phyloP scores from a whole-genome alignment of 371 early-diverging fungal species.

The Rhizopus sp. region DNA sequence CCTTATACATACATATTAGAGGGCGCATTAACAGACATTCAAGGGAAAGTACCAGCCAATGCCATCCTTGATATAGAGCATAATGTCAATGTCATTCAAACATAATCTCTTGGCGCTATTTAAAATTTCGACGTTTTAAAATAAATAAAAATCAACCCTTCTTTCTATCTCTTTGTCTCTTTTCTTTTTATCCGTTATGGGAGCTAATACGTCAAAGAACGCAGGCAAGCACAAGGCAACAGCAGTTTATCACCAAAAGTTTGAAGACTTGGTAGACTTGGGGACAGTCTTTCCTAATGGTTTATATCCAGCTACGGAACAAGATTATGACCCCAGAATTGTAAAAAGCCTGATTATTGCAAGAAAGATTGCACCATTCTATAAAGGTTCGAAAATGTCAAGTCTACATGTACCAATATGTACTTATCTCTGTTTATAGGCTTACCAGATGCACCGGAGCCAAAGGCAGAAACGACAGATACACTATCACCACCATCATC shows the following conservation, averaged over 20 bases:
- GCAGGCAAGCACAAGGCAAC: slow-evolving; percentile 5
- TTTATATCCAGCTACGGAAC: slow-evolving; percentile 66
- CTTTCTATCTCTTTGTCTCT: slow-evolving; percentile 4
- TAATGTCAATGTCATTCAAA: not conserved
- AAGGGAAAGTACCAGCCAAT: slow-evolving; percentile 55
- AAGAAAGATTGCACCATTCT: slow-evolving; percentile 85
- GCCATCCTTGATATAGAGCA: slow-evolving; percentile 31
- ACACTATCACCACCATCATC: slow-evolving; percentile 24
- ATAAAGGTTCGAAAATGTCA: slow-evolving; percentile 62
- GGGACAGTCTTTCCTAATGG: slow-evolving; percentile 75
- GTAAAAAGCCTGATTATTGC: slow-evolving; percentile 78
- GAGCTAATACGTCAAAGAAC: slow-evolving; percentile 25
- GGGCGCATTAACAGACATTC: slow-evolving; percentile 60
- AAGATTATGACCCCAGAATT: slow-evolving; percentile 78
- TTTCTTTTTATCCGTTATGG: slow-evolving; percentile 16
- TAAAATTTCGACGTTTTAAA: slow-evolving; percentile 6
- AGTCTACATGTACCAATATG: not conserved
- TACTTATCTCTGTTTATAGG: slow-evolving; percentile 16
- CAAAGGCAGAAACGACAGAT: slow-evolving; percentile 24
- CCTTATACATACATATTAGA: slow-evolving; percentile 65
- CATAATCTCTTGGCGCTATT: not conserved
- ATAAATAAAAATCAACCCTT: slow-evolving; percentile 8
- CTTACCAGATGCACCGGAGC: slow-evolving; percentile 42
- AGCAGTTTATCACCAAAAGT: slow-evolving; percentile 33
- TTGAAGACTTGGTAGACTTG: slow-evolving; percentile 68